Percentiles rank a stretch among this genome's conserved stretches.
These are phyloP conservation scores for Trypanosoma mega DNA, from an alignment of 208 protist genomes.

Conservation along the genomic window DNA sequence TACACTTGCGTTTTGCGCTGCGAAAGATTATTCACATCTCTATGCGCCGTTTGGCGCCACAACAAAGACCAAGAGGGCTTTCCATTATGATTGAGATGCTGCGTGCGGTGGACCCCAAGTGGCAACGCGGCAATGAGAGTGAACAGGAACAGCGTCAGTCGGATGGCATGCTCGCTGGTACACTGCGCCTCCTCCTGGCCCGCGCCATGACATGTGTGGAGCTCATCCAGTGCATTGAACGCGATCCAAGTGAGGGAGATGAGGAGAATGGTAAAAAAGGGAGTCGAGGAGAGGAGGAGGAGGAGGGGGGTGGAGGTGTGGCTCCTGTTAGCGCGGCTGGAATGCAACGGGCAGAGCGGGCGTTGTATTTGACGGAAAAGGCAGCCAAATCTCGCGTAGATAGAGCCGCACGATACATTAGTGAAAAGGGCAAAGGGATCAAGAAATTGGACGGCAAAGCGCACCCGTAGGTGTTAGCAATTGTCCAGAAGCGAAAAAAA, in stretches of 20 bases:
- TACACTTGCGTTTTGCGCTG: slow-evolving; percentile 83
- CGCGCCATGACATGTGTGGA: slow-evolving; percentile 66
- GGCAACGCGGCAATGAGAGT: slow-evolving; percentile 24
- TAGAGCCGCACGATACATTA: slow-evolving; percentile 5
- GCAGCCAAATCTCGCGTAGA: slow-evolving; percentile 4
- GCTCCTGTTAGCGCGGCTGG: slow-evolving; percentile 24
- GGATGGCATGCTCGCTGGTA: slow-evolving; percentile 65
- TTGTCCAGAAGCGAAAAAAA: no score
- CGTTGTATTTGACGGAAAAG: slow-evolving; percentile 31
- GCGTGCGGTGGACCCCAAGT: slow-evolving; percentile 35
- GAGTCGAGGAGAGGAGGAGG: slow-evolving; percentile 25
- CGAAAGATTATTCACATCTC: slow-evolving; percentile 82
- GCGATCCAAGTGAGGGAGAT: no score
- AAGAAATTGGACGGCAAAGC: background rate
- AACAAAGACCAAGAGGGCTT: slow-evolving; percentile 53
- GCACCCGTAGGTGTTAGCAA: background rate
- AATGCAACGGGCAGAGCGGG: slow-evolving; percentile 34
- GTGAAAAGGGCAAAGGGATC: slow-evolving; percentile 1
- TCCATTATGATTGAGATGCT: slow-evolving; percentile 68
- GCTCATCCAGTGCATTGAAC: no score
- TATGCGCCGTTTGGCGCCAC: slow-evolving; percentile 56
- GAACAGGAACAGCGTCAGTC: slow-evolving; percentile 16
- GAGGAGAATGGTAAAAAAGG: slow-evolving; percentile 22
- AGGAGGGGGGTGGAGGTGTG: slow-evolving; percentile 35
- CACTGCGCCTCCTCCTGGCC: slow-evolving; percentile 62